Evolutionary conservation across 2,329 filamentous ascomycete genomes (phyloP).

Genomic region (Phialophora verrucosa): DNA sequence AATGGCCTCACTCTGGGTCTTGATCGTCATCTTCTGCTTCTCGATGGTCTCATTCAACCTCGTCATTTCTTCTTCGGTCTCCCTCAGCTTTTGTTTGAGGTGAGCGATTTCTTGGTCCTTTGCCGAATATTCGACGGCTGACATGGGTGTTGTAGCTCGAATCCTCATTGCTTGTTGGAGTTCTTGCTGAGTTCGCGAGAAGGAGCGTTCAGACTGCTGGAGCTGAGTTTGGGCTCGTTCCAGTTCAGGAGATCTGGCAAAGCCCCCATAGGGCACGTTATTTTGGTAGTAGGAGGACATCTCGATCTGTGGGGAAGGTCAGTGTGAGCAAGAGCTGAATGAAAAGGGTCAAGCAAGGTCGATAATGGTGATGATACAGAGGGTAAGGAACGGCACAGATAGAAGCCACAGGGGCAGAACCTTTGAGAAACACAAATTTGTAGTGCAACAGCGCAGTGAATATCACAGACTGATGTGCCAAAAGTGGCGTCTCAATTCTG

Average conservation of each 20-base stretch:
- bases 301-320: constrained; percentile 10
- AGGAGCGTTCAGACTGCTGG: constrained; percentile 18
- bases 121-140: constrained; percentile 15
- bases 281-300: constrained; percentile 23
- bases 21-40: constrained; percentile 30
- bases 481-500: neutral
- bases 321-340: neutral
- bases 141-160: constrained; percentile 33
- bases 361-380: neutral
- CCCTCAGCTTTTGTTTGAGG: constrained; percentile 16
- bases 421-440: neutral
- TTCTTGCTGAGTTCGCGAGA: constrained; percentile 29
- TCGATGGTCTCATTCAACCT: constrained; percentile 14
- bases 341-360: neutral
- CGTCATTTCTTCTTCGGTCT: constrained; percentile 25
- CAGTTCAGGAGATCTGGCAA: constrained; percentile 22
- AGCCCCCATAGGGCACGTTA: constrained; percentile 20
- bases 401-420: neutral
- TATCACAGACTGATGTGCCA: neutral
- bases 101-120: constrained; percentile 26
- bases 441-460: neutral
- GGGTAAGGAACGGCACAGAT: neutral
- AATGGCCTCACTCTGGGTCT: constrained; percentile 31
- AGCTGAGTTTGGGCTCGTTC: constrained; percentile 29
- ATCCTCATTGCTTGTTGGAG: constrained; percentile 24